Percentiles rank a stretch among this genome's conserved stretches.
Evolutionary conservation across 176 grass and related monocot genomes (phyloP).

Genomic region (Cocos nucifera): DNA sequence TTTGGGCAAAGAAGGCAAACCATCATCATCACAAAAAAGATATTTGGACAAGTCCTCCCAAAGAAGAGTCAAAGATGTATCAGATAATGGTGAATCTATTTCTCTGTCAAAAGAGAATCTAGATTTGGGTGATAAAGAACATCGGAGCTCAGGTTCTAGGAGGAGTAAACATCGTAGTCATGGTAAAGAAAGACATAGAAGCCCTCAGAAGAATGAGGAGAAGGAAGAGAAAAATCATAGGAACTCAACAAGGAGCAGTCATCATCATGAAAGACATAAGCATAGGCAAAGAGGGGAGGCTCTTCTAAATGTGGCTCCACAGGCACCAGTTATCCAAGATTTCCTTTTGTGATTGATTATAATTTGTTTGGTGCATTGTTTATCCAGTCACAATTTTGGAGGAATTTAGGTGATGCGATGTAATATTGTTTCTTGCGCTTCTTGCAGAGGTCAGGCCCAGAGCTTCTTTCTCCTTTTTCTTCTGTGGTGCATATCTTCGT

Average conservation of each 20-base stretch:
- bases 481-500: no score
- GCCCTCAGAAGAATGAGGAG: constrained; percentile 35
- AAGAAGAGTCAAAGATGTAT: constrained; percentile 23
- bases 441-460: not conserved
- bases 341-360: constrained; percentile 59
- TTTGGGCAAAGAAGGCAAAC: constrained; percentile 36
- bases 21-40: constrained; percentile 27
- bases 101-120: constrained; percentile 21
- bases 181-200: constrained; percentile 40
- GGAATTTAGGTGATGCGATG: no score
- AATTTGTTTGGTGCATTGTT: constrained; percentile 14
- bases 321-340: constrained; percentile 70
- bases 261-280: constrained; percentile 44
- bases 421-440: not conserved
- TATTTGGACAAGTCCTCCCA: constrained; percentile 13
- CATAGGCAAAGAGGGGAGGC: constrained; percentile 39
- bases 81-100: constrained; percentile 25
- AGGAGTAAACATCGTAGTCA: constrained; percentile 30
- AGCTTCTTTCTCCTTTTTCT: not conserved
- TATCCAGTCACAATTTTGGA: no score
- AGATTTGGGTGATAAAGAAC: constrained; percentile 15
- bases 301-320: constrained; percentile 27
- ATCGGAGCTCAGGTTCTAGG: constrained; percentile 33
- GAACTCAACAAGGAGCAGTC: constrained; percentile 38
- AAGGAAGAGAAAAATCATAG: constrained; percentile 35